A percentile compares a stretch with the other conserved stretches of the same genome.
Evolutionary conservation across 139 green algal genomes (phyloP).

Genomic region (Coelastrella sp.): DNA sequence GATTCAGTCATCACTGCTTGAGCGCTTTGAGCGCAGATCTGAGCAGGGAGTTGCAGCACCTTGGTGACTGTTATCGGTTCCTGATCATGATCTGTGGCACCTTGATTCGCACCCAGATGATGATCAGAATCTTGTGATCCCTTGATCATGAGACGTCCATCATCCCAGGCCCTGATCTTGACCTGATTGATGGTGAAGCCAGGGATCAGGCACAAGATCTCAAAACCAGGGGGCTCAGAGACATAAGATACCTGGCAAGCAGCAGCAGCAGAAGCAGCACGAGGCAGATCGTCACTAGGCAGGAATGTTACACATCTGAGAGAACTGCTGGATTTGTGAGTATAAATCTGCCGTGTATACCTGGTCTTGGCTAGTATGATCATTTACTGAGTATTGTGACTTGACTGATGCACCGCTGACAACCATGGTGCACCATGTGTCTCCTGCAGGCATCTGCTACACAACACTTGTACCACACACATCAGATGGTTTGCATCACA

Average conservation of each 20-base stretch:
- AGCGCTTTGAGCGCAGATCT: background rate
- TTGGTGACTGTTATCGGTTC: background rate
- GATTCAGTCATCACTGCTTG: background rate
- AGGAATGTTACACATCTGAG: background rate
- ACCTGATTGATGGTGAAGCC: constrained; percentile 2
- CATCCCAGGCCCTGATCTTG: constrained; percentile 13
- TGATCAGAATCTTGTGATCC: background rate
- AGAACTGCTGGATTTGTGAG: background rate
- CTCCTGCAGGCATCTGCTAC: too few relatives aligned
- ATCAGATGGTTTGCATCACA: too few relatives aligned
- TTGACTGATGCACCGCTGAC: too few relatives aligned
- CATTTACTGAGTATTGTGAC: too few relatives aligned
- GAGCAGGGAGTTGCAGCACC: background rate
- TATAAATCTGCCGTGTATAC: too few relatives aligned
- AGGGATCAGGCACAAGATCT: background rate
- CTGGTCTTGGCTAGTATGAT: too few relatives aligned
- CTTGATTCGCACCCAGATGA: background rate
- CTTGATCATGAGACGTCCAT: background rate
- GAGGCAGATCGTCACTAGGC: too few relatives aligned
- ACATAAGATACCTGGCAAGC: background rate
- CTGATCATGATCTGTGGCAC: background rate
- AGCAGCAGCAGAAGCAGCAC: background rate
- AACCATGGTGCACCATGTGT: too few relatives aligned
- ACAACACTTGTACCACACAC: too few relatives aligned
- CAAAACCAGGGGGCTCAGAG: background rate